Base-by-base conservation (phyloP, 140 eudicot species). In the Flaveria floridana region DNA sequence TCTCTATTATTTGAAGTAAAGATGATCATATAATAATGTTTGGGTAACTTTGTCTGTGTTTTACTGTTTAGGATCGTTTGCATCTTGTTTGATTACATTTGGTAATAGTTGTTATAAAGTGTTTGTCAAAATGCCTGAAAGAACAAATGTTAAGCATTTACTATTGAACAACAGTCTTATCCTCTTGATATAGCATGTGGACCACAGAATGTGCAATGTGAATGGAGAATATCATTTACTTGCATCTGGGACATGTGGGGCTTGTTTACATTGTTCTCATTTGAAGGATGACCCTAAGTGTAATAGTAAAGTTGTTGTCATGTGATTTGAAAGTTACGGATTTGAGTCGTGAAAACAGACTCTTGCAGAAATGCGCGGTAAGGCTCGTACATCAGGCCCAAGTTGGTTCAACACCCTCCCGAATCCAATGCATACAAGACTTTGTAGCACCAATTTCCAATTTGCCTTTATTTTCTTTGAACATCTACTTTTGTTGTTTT, bases 121-220 rank as follows among this genome's bases (percentile, higher is more conserved):
- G 70, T 65, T 15, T 34, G 42, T 15, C 37, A 34, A 64, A 64
- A 34, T 65, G 50, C 6, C 26, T 65, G 14, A 65, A 12, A 30
- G 11, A 64, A 34, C 70, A 30, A 7, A 30, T 37, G 70, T 62
- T 58, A 58, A 58, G 37, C 65, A 58, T 21, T 58, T 58, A 2
- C 34, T 30, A 6, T 61, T 61, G 67, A 61, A 30, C 46, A 15
- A 15, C 7, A 18, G 7, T 51, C 71, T 66, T 66, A 66, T 66
- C 71, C 16, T 18, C 34, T 41, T 41, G 71, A 48, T 16, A 66
- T 39, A 66, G 52, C 19, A 51, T 66, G 15, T 47, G 26, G 65
- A 48, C 48, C 65, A 75, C 65, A 48, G 53, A 75, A 75, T 63
- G 79, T 48, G 39, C 6, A 62, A 65, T 64, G 67, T 50, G 79